Evolutionary conservation across 306 rosid species (phyloP), one percentile per base, ranked within the genome.

Genomic region (Fagus sylvatica): DNA sequence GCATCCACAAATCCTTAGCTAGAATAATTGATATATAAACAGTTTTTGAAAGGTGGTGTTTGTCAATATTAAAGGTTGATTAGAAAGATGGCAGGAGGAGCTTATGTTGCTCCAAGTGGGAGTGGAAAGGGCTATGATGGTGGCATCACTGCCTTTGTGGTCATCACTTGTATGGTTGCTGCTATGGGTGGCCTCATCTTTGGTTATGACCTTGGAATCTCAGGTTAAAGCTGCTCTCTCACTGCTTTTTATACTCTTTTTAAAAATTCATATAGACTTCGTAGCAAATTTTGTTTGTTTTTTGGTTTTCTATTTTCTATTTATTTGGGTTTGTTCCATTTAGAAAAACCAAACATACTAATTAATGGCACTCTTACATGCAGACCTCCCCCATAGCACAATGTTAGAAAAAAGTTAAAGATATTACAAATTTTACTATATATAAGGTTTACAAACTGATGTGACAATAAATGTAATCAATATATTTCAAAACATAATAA

Each of bases 111-210:
- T 71, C 60, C 43, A 19, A 30, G 59, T 2, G 87, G 87, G 56
- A 69, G 28, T 22, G 28, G 75, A 19, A 22, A 15, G 48, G n/a
- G 69, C 73, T 19, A 86, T 68, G 77, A 61, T 2, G 84, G 85
- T 32, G 70, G 36, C 19, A 54, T 81, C 34, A 83, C 77, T 61
- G 22, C 68, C 73, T 78, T 77, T 46, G 79, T 83, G 33, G 16
- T 80, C 4, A 4, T 75, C 65, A 76, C 78, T 19, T 88, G 92
- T 51, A 2, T 69, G 41, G 85, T 84, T 39, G 92, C 92, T 15
- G 84, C 88, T 7, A 76, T 70, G 80, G 92, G 88, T 0, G 92
- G 92, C 72, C 88, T 88, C 62, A 69, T 88, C 67, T 83, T 83
- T 49, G 90, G 90, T 41, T 86, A 86, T 36, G 90, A 86, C 55